Percentiles rank a stretch among this genome's conserved stretches.
These are phyloP conservation scores for Aspergillus taichungensis DNA, from an alignment of 495 filamentous ascomycete genomes.

Conservation along the genomic window DNA sequence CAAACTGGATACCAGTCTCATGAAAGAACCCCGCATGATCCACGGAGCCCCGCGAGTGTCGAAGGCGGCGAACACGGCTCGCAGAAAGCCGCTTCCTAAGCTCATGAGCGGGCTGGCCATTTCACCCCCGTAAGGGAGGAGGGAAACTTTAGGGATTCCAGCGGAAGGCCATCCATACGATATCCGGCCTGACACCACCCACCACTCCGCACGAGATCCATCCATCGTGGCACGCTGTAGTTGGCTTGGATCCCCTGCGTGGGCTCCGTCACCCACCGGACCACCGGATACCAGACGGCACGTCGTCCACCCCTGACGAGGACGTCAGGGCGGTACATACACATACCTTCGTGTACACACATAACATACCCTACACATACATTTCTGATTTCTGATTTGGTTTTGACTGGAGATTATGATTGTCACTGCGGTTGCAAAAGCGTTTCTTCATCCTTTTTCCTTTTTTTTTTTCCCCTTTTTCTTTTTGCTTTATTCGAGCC, in stretches of 20 bases:
- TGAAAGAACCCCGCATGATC: slow-evolving; percentile 78
- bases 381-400: background rate
- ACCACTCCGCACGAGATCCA: slow-evolving; percentile 3
- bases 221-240: slow-evolving; percentile 2
- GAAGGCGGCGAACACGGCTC: slow-evolving; percentile 48
- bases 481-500: slow-evolving; percentile 1
- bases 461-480: slow-evolving; percentile 2
- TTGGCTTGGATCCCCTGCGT: background rate
- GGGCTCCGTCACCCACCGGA: background rate
- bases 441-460: background rate
- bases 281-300: background rate
- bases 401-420: slow-evolving; percentile 1
- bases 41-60: slow-evolving; percentile 64
- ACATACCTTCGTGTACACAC: slow-evolving; percentile 12
- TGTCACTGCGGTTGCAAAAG: background rate
- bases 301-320: background rate
- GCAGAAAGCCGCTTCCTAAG: slow-evolving; percentile 67
- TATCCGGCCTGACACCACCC: slow-evolving; percentile 6
- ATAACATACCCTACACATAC: slow-evolving; percentile 10
- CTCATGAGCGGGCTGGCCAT: slow-evolving; percentile 49
- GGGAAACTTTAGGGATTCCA: slow-evolving; percentile 2
- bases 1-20: slow-evolving; percentile 73
- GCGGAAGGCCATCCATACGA: slow-evolving; percentile 11
- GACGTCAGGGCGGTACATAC: slow-evolving; percentile 1
- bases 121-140: slow-evolving; percentile 26